Percentiles rank a stretch among this genome's conserved stretches.
phyloP scores from a whole-genome alignment of 768 basidiomycete genomes.

The Boletus speciosus region DNA sequence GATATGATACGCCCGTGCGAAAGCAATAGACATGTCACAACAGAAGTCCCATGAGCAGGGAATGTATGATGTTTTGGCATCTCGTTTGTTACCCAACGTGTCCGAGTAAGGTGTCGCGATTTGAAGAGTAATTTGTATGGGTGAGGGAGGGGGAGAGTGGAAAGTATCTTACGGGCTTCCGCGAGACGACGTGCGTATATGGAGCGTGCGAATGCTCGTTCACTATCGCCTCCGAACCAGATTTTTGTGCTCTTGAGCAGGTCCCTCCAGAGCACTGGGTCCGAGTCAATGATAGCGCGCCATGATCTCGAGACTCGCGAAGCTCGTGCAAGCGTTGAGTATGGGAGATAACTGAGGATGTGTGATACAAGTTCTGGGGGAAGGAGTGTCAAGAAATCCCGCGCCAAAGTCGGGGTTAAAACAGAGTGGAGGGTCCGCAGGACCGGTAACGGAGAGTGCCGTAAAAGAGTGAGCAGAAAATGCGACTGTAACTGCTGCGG shows the following conservation, averaged over 20 bases:
- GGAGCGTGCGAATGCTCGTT: conserved; percentile 72
- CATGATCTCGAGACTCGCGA: conserved; percentile 87
- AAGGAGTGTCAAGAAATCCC: conserved; percentile 90
- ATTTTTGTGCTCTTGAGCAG: conserved; percentile 78
- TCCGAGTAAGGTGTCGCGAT: conserved; percentile 76
- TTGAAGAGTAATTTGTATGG: conserved; percentile 94
- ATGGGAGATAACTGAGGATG: conserved; percentile 81
- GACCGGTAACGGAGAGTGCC: conserved; percentile 88
- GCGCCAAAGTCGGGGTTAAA: conserved; percentile 83
- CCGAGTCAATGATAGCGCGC: conserved; percentile 89
- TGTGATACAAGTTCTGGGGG: conserved; percentile 92
- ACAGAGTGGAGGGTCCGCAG: conserved; percentile 87
- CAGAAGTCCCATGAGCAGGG: conserved; percentile 82
- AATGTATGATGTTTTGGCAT: conserved; percentile 78
- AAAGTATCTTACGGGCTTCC: conserved; percentile 35
- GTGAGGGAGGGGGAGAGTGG: conserved; percentile 67
- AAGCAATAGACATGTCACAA: conserved; percentile 95
- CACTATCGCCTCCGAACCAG: conserved; percentile 87
- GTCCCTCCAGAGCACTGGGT: conserved; percentile 86
- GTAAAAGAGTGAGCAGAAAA: conserved; percentile 86
- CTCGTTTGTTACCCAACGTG: conserved; percentile 73
- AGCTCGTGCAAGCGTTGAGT: conserved; percentile 77
- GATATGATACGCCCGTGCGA: conserved; percentile 94
- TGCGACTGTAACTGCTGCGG: conserved; percentile 88
- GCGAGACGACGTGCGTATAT: conserved; percentile 60